These are phyloP conservation scores for Tolypocladium nubicola DNA, from an alignment of 2,329 filamentous ascomycete species.

Conservation along the genomic window DNA sequence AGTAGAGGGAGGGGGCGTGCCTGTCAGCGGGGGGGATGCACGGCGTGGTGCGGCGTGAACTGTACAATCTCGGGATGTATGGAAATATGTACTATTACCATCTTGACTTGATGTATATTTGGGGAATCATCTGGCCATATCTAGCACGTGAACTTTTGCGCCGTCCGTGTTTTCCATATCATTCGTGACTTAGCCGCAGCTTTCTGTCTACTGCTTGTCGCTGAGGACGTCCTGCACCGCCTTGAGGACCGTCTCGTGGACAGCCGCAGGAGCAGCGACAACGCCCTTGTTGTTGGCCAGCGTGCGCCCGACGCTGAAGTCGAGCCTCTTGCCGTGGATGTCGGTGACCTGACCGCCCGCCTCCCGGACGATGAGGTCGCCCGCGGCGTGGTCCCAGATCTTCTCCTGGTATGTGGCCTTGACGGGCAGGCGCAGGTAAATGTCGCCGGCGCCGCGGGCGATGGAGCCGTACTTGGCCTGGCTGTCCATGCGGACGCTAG, in stretches of 20 bases:
- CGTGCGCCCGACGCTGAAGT: slow-evolving; percentile 81
- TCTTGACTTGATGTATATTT: slow-evolving; percentile 1
- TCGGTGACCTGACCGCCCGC: slow-evolving; percentile 90
- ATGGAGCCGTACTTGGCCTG: slow-evolving; percentile 98
- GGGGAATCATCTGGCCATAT: neutral
- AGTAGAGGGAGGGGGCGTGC: slow-evolving; percentile 38
- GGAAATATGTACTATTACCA: slow-evolving; percentile 1
- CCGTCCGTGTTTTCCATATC: neutral
- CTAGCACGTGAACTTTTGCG: neutral
- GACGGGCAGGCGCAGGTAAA: slow-evolving; percentile 84
- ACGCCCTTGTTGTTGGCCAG: slow-evolving; percentile 88
- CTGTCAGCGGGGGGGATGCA: neutral
- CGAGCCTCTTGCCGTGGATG: slow-evolving; percentile 69
- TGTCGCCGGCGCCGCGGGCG: slow-evolving; percentile 83
- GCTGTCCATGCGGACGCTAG: slow-evolving; percentile 93
- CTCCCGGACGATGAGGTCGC: slow-evolving; percentile 87
- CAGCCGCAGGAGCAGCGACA: slow-evolving; percentile 68
- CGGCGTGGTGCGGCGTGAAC: neutral
- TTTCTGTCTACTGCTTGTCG: slow-evolving; percentile 15
- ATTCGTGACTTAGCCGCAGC: neutral
- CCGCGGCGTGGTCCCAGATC: slow-evolving; percentile 98
- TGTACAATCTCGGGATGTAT: neutral
- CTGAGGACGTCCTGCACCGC: slow-evolving; percentile 72
- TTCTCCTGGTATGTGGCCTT: slow-evolving; percentile 90
- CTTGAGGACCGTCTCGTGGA: slow-evolving; percentile 67